Evolutionary conservation across 2,329 filamentous ascomycete genomes (phyloP).

Genomic region (Neocucurbitaria cava): DNA sequence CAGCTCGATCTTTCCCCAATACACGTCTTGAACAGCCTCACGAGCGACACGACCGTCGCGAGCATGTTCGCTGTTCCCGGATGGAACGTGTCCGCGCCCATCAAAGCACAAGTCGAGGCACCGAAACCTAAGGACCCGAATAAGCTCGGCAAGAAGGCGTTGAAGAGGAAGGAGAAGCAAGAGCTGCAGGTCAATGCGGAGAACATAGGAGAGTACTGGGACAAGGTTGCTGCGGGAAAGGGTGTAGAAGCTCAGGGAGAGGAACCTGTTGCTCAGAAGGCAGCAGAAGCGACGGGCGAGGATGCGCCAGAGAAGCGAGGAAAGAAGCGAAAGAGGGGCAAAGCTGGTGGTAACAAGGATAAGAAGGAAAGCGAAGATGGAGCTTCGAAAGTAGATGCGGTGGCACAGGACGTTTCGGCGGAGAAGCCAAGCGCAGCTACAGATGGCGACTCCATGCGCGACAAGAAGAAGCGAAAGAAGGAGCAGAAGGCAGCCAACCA

Average conservation of each 20-base stretch:
- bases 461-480: conserved; percentile 47
- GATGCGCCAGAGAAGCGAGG: conserved; percentile 47
- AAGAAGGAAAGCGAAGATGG: conserved; percentile 33
- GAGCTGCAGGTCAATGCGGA: conserved; percentile 83
- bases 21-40: background rate
- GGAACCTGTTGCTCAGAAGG: conserved; percentile 66
- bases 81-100: conserved; percentile 80
- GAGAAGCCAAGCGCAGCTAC: conserved; percentile 16
- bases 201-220: conserved; percentile 53
- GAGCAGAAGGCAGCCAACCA: conserved; percentile 33
- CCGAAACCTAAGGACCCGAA: conserved; percentile 43
- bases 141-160: conserved; percentile 61
- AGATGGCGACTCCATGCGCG: conserved; percentile 35
- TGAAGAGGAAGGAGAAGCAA: conserved; percentile 63
- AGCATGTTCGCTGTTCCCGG: conserved; percentile 91
- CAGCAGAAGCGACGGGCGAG: conserved; percentile 32
- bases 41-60: background rate
- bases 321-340: conserved; percentile 42
- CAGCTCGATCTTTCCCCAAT: background rate
- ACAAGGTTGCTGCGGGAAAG: conserved; percentile 57
- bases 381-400: conserved; percentile 21
- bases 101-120: conserved; percentile 72
- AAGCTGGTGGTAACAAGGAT: conserved; percentile 31
- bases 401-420: conserved; percentile 30
- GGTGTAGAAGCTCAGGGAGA: conserved; percentile 52